A percentile compares a stretch with the other conserved stretches of the same genome.
Evolutionary conservation across 805 yeast species (phyloP).

Genomic region (Spathaspora passalidarum): DNA sequence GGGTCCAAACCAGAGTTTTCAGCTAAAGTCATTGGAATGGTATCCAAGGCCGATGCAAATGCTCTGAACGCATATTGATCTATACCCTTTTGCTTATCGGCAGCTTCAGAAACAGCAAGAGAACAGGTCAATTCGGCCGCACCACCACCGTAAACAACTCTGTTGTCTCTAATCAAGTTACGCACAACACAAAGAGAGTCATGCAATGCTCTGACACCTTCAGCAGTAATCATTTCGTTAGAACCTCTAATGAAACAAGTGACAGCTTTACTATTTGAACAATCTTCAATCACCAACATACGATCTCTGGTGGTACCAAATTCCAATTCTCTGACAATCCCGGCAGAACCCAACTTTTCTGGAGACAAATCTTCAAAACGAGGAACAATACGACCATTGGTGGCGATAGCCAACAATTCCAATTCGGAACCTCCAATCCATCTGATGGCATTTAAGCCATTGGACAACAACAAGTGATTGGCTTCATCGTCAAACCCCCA

Average conservation of each 20-base stretch:
- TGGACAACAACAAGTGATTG: conserved; percentile 83
- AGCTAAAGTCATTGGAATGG: conserved; percentile 90
- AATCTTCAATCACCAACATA: conserved; percentile 91
- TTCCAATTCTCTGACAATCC: conserved; percentile 78
- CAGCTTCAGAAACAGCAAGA: conserved; percentile 83
- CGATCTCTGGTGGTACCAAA: conserved; percentile 96
- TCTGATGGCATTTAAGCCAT: conserved; percentile 91
- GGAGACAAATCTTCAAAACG: conserved; percentile 86
- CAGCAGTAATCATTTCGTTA: conserved; percentile 96
- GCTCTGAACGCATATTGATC: conserved; percentile 98
- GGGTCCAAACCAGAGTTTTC: conserved; percentile 96
- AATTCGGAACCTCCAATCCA: conserved; percentile 99
- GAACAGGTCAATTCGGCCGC: conserved; percentile 96
- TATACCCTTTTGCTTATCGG: conserved; percentile 90
- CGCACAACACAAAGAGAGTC: conserved; percentile 97
- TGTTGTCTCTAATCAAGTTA: conserved; percentile 84
- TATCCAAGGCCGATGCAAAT: conserved; percentile 86
- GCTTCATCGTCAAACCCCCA: conserved; percentile 99
- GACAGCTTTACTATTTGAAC: conserved; percentile 82
- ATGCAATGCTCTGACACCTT: conserved; percentile 92
- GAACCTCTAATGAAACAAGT: conserved; percentile 94
- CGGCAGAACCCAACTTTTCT: conserved; percentile 86
- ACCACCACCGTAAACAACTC: conserved; percentile 99
- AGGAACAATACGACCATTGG: conserved; percentile 95
- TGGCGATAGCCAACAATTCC: conserved; percentile 94